Evolutionary conservation across 164 flowering plant species (phyloP).

Genomic region (Vitis labrusca): DNA sequence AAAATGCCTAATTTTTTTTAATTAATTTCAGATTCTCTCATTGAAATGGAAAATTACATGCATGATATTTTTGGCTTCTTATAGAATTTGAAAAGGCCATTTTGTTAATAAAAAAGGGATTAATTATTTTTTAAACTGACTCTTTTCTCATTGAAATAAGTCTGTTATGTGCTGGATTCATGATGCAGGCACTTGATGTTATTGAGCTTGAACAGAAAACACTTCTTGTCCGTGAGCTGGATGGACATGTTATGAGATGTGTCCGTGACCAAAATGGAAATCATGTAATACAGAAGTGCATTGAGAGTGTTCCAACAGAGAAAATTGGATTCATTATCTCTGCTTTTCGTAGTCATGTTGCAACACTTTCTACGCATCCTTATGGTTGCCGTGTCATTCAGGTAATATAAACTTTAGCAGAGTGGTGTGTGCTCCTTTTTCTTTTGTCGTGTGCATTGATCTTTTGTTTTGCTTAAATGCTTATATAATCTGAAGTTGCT

Average conservation of each 20-base stretch:
- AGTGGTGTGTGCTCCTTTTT: not conserved
- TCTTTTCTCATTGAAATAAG: too few species aligned
- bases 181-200: slow-evolving; percentile 80
- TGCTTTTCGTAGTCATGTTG: slow-evolving; percentile 78
- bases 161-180: slow-evolving; percentile 9
- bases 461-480: too few species aligned
- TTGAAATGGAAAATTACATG: too few species aligned
- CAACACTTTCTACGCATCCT: slow-evolving; percentile 80
- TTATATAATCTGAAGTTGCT: too few species aligned
- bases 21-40: too few species aligned
- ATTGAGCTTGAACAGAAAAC: slow-evolving; percentile 78
- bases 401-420: slow-evolving; percentile 32
- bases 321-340: slow-evolving; percentile 68
- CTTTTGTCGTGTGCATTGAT: not conserved
- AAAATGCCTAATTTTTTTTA: too few species aligned
- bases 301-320: slow-evolving; percentile 69
- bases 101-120: too few species aligned
- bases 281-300: slow-evolving; percentile 94
- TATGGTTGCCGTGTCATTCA: slow-evolving; percentile 98
- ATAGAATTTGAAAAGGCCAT: too few species aligned
- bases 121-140: too few species aligned
- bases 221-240: slow-evolving; percentile 71
- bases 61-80: too few species aligned
- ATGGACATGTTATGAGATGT: slow-evolving; percentile 82
- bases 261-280: slow-evolving; percentile 95